Evolutionary conservation across 345 rosid genomes (phyloP).

Genomic region (Excoecaria cochinchinensis): DNA sequence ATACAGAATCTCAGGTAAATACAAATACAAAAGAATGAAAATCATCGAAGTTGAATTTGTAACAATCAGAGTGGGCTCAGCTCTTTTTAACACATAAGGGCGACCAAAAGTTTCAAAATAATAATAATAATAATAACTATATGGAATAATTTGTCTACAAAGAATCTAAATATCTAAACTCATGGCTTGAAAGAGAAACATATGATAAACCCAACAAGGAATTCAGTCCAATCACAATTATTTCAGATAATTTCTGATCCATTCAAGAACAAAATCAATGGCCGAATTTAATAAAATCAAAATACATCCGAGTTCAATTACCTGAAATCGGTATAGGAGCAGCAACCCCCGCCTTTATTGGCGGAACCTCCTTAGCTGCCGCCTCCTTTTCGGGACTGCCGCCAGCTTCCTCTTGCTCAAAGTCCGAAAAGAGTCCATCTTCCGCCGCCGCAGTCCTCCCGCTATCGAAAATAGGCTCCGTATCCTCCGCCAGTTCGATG

Average conservation of each 20-base stretch:
- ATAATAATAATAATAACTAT: background rate
- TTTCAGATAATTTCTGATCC: background rate
- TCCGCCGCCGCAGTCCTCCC: slow-evolving; percentile 65
- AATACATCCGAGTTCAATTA: slow-evolving; percentile 4
- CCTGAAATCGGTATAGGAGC: slow-evolving; percentile 53
- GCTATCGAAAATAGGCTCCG: slow-evolving; percentile 35
- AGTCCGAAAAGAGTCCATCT: slow-evolving; percentile 71
- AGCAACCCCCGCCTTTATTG: slow-evolving; percentile 23
- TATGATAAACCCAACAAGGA: background rate
- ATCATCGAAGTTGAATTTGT: background rate
- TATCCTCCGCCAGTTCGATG: slow-evolving; percentile 3
- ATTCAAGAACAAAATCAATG: background rate
- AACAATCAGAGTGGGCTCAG: background rate
- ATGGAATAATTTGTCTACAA: background rate
- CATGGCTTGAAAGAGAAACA: background rate
- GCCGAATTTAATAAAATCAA: background rate
- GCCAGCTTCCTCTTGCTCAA: slow-evolving; percentile 57
- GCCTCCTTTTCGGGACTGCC: slow-evolving; percentile 44
- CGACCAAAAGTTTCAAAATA: background rate
- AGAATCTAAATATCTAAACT: background rate
- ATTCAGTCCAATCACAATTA: background rate
- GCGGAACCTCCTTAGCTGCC: slow-evolving; percentile 15
- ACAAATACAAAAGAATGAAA: background rate
- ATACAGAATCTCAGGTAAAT: background rate
- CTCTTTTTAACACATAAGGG: background rate